Base-by-base conservation (phyloP, 805 yeast species). In the Kazachstania psychrophila region DNA sequence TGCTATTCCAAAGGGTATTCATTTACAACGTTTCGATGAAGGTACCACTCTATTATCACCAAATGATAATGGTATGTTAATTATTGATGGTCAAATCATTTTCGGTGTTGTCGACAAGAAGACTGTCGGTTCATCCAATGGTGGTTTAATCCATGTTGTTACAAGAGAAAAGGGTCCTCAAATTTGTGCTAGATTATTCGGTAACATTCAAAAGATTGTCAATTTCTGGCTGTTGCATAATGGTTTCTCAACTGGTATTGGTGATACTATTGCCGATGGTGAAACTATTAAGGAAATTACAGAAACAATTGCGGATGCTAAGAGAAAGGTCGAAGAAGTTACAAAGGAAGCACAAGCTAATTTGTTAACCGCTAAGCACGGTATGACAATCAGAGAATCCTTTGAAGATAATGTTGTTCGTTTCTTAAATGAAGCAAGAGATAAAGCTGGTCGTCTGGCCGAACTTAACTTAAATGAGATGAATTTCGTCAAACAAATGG, bases 201-300 rank as follows among this genome's bases (percentile, higher is more conserved):
- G 96, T 58, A 82, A 84, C 49, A 75, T 89, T 42, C 99, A 92
- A 63, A 89, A 87, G 56, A 94, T 92, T 41, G 96, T 88, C 28
- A 92, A 92, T 63, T 92, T 73, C 61, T 92, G 98, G 99, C 70
- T 92, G 42, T 70, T 92, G 37, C 98, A 94, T 58, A 85, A 84
- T 52, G 97, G 98, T 42, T 92, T 92, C 66, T 89, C 97, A 10
- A 94, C 94, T 51, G 99, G 99, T 73, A 92, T 92, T 64, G 99
- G 99, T 70, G 99, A 92, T 65, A 92, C 98, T 4, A 94, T 92
- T 67, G 98, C 98, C 33, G 98, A 94, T 69, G 76, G 88, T n/a
- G 79, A 75, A 22, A 92, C 99, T 28, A 94, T 92, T 95, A 77
- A 79, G 49, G 81, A 80, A 48, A 88, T 92, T 51, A 92, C 97